These are phyloP conservation scores for Sclerotinia spermophila DNA, from an alignment of 2,329 filamentous ascomycete species.

Conservation along the genomic window DNA sequence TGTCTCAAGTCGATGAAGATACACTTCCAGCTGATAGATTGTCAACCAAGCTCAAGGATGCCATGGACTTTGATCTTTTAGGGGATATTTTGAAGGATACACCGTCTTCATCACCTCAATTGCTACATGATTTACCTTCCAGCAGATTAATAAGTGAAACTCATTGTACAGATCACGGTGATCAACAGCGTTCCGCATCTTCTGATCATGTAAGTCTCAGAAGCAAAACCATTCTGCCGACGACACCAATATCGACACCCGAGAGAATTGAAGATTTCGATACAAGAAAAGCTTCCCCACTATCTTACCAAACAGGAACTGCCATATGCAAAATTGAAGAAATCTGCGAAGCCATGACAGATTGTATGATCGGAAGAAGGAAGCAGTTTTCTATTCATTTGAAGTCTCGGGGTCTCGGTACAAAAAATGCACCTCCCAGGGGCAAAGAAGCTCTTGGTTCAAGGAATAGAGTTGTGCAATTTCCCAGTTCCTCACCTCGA, in stretches of 20 bases:
- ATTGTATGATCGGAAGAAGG: constrained; percentile 45
- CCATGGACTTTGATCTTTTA: constrained; percentile 27
- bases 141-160: neutral
- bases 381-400: constrained; percentile 46
- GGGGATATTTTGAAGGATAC: constrained; percentile 18
- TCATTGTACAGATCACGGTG: neutral
- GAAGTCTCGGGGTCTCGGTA: neutral
- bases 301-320: constrained; percentile 28
- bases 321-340: constrained; percentile 53
- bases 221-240: neutral
- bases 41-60: neutral
- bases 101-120: constrained; percentile 6
- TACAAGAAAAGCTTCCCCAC: neutral
- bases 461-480: constrained; percentile 34
- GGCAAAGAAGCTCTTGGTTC: neutral
- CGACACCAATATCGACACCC: neutral
- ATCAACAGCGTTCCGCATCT: neutral
- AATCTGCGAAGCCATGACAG: constrained; percentile 50
- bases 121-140: constrained; percentile 29
- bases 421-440: neutral
- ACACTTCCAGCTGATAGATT: neutral
- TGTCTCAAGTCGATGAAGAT: neutral
- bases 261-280: neutral
- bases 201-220: neutral
- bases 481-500: constrained; percentile 46